Conservation (phyloP, 2,329 filamentous ascomycete species). For the Plenodomus tracheiphilus region DNA sequence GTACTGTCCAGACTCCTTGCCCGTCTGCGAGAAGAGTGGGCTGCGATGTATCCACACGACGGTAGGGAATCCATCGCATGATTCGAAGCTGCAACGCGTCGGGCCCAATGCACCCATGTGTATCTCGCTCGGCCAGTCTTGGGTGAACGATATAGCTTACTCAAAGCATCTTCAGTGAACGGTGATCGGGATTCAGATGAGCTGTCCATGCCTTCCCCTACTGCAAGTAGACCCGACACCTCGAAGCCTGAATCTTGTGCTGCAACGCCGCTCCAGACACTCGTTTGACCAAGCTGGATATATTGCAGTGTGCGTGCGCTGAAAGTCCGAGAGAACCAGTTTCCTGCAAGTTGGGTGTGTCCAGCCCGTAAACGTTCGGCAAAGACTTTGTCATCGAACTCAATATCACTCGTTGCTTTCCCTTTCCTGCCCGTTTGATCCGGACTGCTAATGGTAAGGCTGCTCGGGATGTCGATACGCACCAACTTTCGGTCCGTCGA, state of each 20-base stretch:
- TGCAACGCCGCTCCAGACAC: constrained; percentile 22
- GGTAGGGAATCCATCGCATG: neutral
- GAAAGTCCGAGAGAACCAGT: constrained; percentile 21
- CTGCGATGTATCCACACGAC: neutral
- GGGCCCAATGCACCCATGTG: constrained; percentile 51
- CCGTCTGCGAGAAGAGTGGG: constrained; percentile 1
- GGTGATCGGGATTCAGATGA: constrained; percentile 9
- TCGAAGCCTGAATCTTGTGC: neutral
- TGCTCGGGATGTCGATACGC: constrained; percentile 16
- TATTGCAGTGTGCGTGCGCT: constrained; percentile 22
- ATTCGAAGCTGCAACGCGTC: constrained; percentile 31
- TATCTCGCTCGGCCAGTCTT: constrained; percentile 41
- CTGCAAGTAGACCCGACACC: constrained; percentile 15
- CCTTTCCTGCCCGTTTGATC: neutral
- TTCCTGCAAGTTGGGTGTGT: constrained; percentile 24
- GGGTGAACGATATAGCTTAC: constrained; percentile 41
- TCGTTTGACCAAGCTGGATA: constrained; percentile 22
- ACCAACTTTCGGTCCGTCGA: constrained; percentile 3
- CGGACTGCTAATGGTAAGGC: constrained; percentile 9
- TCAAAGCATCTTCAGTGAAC: constrained; percentile 47
- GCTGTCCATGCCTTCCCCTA: constrained; percentile 9
- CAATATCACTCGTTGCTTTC: neutral
- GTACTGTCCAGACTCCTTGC: constrained; percentile 5
- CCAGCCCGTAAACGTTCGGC: constrained; percentile 18
- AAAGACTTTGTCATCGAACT: constrained; percentile 36